Evolutionary conservation across 148 eudicot genomes (phyloP), one percentile per base, ranked within the genome.

Genomic region (Rhododendron williamsianum): DNA sequence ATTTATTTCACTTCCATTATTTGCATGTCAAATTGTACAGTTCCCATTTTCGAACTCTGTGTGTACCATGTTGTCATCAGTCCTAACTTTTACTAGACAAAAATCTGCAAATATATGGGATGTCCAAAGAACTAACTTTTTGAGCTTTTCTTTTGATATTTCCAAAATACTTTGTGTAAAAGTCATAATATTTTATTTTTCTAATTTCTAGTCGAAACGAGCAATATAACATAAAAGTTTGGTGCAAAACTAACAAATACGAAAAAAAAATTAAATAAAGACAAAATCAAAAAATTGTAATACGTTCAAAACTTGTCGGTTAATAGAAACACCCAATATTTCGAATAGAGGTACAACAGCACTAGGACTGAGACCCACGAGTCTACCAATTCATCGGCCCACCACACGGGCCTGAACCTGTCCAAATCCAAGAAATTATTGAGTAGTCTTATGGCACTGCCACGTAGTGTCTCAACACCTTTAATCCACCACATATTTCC

Each of bases 1-100:
- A 71, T 30, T 30, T 71, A 1, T 27, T 16, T 27, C 15, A 10
- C 41, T 60, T 15, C 0, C 27, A 48, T 84, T 80, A 4, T 51
- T 49, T 80, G 85, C 78, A 82, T 81, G 58, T 45, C 83, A 80
- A 80, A 19, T 63, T 85, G 72, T 16, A 78, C 80, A 82, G 80
- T 76, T 33, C 5, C 36, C 48, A 33, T 30, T 23, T 41, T 78
- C 49, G 41, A 65, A 76, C 16, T 36, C 18, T 11, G 35, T 81
- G 21, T 9, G 46, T 65, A 63, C 60, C 52, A 78, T 74, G 83
- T 78, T 72, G 78, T 36, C 49, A 16, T 18, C 73, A 78, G 89
- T 82, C 74, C 65, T 83, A 65, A 25, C 85, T 25, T 88, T 85
- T 85, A 78, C 18, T 54, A 85, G 89, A 88, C 89, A 88, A 52